Evolutionary conservation across 2,329 filamentous ascomycete genomes (phyloP).

Genomic region (Paecilomyces variotii): DNA sequence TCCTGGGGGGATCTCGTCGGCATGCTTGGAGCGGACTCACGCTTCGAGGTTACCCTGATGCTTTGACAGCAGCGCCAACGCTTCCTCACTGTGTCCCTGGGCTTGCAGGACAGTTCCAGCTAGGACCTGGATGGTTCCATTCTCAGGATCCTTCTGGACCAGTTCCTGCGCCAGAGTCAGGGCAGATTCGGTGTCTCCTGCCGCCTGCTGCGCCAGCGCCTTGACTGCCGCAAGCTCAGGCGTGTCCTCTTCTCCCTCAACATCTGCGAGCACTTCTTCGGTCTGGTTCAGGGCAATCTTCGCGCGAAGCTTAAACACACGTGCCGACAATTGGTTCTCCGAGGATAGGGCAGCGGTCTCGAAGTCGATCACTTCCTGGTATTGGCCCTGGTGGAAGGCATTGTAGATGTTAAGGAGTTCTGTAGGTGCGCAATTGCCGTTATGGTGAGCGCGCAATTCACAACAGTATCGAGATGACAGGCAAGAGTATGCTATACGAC

Average conservation of each 20-base stretch:
- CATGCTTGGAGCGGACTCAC: conserved; percentile 44
- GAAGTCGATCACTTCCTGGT: conserved; percentile 77
- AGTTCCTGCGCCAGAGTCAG: conserved; percentile 59
- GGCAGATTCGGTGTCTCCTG: conserved; percentile 56
- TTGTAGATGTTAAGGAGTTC: conserved; percentile 62
- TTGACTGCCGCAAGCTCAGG: conserved; percentile 70
- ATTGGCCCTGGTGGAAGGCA: conserved; percentile 69
- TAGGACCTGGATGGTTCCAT: conserved; percentile 71
- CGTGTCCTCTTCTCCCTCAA: conserved; percentile 55
- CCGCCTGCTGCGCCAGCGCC: conserved; percentile 61
- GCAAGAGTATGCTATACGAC: conserved; percentile 6
- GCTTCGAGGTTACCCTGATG: conserved; percentile 75
- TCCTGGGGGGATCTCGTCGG: neutral
- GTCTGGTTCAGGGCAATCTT: conserved; percentile 75
- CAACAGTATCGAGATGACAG: conserved; percentile 4
- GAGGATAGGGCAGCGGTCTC: conserved; percentile 70
- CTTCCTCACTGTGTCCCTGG: conserved; percentile 75
- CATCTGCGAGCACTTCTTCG: conserved; percentile 60
- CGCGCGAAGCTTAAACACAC: conserved; percentile 71
- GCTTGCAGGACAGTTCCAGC: conserved; percentile 75
- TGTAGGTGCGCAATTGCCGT: conserved; percentile 18
- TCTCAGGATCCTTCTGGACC: conserved; percentile 59
- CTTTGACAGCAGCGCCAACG: conserved; percentile 66
- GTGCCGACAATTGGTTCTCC: conserved; percentile 68
- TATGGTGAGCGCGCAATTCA: conserved; percentile 11